These are phyloP conservation scores for Brassica juncea DNA, from an alignment of 345 rosid species.

Conservation along the genomic window DNA sequence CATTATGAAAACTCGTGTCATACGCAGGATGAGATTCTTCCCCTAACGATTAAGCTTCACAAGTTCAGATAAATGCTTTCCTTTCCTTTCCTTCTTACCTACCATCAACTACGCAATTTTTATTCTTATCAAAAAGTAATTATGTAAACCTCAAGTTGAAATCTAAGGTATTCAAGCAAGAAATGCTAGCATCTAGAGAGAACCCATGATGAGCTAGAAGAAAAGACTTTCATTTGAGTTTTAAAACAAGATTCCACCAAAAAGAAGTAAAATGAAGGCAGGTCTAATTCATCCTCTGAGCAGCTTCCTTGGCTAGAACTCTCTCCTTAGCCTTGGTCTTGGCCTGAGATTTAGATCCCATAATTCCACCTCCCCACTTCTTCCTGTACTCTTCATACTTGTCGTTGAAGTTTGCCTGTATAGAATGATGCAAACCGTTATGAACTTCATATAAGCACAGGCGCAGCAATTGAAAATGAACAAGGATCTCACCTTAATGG, in stretches of 20 bases:
- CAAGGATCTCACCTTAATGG: constrained; percentile 58
- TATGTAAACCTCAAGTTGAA: not conserved
- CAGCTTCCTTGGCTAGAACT: constrained; percentile 71
- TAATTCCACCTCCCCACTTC: constrained; percentile 92
- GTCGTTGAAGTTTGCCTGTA: constrained; percentile 72
- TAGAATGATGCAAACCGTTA: no score
- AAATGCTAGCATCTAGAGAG: not conserved
- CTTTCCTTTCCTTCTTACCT: not conserved
- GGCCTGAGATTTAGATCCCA: constrained; percentile 89
- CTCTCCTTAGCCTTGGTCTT: constrained; percentile 74
- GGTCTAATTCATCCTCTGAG: constrained; percentile 63
- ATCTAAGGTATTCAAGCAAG: not conserved
- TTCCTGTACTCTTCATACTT: constrained; percentile 72
- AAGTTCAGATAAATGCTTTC: not conserved
- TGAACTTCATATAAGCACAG: no score
- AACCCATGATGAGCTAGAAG: not conserved
- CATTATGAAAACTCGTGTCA: not conserved
- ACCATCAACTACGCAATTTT: not conserved
- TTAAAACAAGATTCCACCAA: not conserved
- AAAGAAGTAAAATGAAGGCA: not conserved
- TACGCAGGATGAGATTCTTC: not conserved
- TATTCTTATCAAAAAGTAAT: not conserved
- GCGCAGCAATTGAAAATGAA: not conserved
- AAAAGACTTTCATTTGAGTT: not conserved
- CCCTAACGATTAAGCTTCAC: not conserved